Percentiles rank a stretch among this genome's conserved stretches.
Conservation (phyloP, 1,139 yeast species). For the Tardiomyces depauwii region DNA sequence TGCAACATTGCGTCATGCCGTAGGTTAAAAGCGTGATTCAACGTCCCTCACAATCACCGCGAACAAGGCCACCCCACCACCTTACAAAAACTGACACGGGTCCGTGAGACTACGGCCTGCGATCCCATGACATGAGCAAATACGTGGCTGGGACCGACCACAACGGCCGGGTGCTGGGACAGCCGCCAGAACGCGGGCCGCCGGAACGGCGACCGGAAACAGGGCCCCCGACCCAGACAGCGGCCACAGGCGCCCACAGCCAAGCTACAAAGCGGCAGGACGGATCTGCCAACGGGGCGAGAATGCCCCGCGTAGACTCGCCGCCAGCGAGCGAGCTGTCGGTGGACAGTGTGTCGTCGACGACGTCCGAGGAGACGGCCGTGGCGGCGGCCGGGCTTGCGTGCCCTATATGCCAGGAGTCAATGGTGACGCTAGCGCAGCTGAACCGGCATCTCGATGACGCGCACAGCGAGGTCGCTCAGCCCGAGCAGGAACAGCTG, state of each 20-base stretch:
- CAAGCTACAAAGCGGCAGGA: neutral
- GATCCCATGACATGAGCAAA: too few species aligned
- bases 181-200: too few species aligned
- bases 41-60: too few species aligned
- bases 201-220: too few species aligned
- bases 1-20: too few species aligned
- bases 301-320: neutral
- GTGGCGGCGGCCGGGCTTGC: conserved; percentile 7
- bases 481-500: conserved; percentile 25
- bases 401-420: conserved; percentile 66
- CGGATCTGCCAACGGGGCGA: neutral
- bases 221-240: too few species aligned
- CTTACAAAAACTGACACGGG: too few species aligned
- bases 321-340: conserved; percentile 5
- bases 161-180: too few species aligned
- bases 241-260: neutral
- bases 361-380: conserved; percentile 9
- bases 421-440: conserved; percentile 45
- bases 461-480: conserved; percentile 36
- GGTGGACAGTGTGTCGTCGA: conserved; percentile 13
- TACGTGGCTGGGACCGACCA: too few species aligned
- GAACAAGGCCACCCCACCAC: too few species aligned
- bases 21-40: too few species aligned
- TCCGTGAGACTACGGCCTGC: too few species aligned
- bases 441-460: conserved; percentile 68